Conservation (phyloP, 345 rosid species). For the Stellera chamaejasme region DNA sequence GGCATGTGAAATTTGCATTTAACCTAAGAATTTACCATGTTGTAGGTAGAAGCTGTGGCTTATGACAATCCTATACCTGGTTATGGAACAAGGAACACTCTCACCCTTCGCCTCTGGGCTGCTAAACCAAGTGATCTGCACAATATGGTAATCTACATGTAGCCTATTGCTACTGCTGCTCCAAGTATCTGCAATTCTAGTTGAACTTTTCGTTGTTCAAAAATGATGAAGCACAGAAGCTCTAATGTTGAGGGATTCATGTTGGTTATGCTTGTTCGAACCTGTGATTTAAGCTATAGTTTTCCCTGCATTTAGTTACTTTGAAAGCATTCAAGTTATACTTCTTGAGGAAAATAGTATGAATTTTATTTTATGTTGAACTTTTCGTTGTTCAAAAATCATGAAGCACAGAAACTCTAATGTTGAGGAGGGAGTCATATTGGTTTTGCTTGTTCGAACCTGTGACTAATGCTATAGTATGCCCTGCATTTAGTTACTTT, state of each 20-base stretch:
- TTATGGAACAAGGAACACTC: slow-evolving; percentile 41
- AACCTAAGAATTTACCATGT: slow-evolving; percentile 6
- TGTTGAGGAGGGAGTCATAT: neutral
- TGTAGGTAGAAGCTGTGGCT: slow-evolving; percentile 45
- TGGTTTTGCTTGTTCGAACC: neutral
- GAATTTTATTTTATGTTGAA: neutral
- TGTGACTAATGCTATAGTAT: too few species aligned
- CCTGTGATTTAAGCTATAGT: too few species aligned
- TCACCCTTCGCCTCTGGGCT: slow-evolving; percentile 45
- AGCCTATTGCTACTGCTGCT: neutral
- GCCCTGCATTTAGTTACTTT: too few species aligned
- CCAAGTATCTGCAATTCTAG: neutral
- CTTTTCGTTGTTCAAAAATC: neutral
- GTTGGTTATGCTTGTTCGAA: neutral
- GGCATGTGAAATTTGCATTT: neutral
- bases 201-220: neutral
- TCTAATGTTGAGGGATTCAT: neutral
- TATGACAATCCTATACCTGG: slow-evolving; percentile 52
- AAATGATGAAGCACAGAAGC: too few species aligned
- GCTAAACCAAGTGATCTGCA: slow-evolving; percentile 38
- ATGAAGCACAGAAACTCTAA: too few species aligned
- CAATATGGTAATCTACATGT: slow-evolving; percentile 25
- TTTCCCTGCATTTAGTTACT: too few species aligned
- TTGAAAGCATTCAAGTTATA: too few species aligned
- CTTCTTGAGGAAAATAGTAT: too few species aligned